Base-by-base conservation (phyloP, 2,329 filamentous ascomycete species). In the Neopestalotiopsis sp. region DNA sequence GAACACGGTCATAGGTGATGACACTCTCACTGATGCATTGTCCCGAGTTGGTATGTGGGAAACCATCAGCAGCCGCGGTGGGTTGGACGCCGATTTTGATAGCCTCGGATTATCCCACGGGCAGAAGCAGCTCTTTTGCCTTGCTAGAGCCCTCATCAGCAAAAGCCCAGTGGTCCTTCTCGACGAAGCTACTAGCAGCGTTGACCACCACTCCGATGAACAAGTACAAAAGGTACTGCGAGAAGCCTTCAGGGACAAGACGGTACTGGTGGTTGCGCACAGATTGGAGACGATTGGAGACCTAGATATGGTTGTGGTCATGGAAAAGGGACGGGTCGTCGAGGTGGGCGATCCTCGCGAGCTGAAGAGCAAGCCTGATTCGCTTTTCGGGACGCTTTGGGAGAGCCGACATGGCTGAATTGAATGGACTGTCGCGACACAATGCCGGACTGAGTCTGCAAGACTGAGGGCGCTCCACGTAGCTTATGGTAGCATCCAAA, bases 61-160 rank as follows among this genome's bases (percentile, higher is more conserved):
- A 1, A 72, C 75, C 24, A 69, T 78, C 5, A 45, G 68, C 12
- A 70, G 73, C 1, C 71, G 69, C 5, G 76, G 76, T 5, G 75
- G 77, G 1, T 68, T 78, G 4, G 69, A 72, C 0, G 72, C 73
- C 5, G 69, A 67, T 14, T 80, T 88, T 64, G 81, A 81, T 20
- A 76, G 80, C 3, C 76, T 82, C n/a, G 81, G 81, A 69, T 75
- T 87, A 5, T 85, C 82, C 17, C 83, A 84, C 68, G 88, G 88
- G 1, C 87, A 90, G 73, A 61, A 69, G 30, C 75, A 79, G 66
- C 73, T 78, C 28, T 73, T 78, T 57, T 73, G 72, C 10, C 74
- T 76, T 1, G 72, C 69, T 1, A 73, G 76, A 6, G 74, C 76
- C 2, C 67, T 78, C 2, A 70, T 79, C 9, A 70, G 77, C 28